Evolutionary conservation across 345 rosid species (phyloP).

Genomic region (Eucalyptus sp.): DNA sequence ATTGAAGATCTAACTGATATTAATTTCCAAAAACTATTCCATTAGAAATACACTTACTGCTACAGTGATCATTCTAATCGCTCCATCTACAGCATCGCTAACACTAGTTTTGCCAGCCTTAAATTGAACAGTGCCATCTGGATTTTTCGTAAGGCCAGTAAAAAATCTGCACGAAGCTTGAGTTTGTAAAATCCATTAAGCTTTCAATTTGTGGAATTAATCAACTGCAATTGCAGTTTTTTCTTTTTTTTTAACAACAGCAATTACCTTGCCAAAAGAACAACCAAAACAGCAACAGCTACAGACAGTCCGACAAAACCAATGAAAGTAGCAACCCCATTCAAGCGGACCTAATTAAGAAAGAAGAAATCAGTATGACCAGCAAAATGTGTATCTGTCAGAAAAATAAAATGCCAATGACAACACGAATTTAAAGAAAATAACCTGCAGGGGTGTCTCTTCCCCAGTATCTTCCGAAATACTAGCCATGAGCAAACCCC

Average conservation of each 20-base stretch:
- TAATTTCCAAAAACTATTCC: neutral
- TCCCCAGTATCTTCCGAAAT: conserved; percentile 96
- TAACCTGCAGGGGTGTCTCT: conserved; percentile 98
- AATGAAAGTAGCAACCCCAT: conserved; percentile 95
- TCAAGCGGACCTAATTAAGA: conserved; percentile 69
- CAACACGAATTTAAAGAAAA: neutral
- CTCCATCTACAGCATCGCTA: conserved; percentile 54
- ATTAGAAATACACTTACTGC: conserved; percentile 45
- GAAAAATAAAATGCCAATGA: no score
- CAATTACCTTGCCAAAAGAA: conserved; percentile 67
- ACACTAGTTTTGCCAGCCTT: conserved; percentile 43
- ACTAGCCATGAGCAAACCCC: conserved; percentile 98
- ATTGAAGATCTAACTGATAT: neutral
- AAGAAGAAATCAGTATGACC: neutral
- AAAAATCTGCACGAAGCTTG: conserved; percentile 39
- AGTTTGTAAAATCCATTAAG: neutral
- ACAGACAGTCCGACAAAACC: conserved; percentile 89
- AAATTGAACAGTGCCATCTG: conserved; percentile 36
- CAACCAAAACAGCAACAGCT: conserved; percentile 68
- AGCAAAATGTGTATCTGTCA: fast-evolving
- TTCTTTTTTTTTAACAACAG: neutral
- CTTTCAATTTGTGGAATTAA: neutral
- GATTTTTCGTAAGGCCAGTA: conserved; percentile 55
- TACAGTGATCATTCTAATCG: conserved; percentile 67
- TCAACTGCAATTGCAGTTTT: fast-evolving